These are phyloP conservation scores for Xylariaceae sp. DNA, from an alignment of 2,329 filamentous ascomycete species.

Conservation along the genomic window DNA sequence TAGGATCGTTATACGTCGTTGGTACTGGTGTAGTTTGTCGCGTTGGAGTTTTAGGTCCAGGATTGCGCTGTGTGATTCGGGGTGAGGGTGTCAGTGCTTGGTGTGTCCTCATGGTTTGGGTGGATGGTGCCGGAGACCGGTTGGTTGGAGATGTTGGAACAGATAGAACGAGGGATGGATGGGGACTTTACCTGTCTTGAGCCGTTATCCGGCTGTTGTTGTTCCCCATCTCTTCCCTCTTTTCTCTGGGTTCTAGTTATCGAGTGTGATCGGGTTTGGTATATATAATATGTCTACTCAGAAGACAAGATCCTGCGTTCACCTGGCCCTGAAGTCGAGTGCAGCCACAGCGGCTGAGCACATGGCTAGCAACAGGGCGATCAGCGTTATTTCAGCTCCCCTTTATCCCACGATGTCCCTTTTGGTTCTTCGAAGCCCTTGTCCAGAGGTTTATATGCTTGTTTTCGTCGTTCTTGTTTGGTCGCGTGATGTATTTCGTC, in stretches of 20 bases:
- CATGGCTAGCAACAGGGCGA: too few relatives aligned
- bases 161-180: constrained; percentile 6
- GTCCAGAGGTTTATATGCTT: not conserved
- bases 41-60: constrained; percentile 97
- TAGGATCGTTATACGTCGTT: constrained; percentile 80
- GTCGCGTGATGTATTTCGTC: not conserved
- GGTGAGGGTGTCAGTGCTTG: constrained; percentile 2
- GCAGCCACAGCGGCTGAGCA: constrained; percentile 24
- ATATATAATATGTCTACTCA: too few relatives aligned
- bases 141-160: not conserved
- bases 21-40: constrained; percentile 95
- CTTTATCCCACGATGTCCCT: too few relatives aligned
- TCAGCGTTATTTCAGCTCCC: too few relatives aligned
- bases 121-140: constrained; percentile 7
- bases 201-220: constrained; percentile 55
- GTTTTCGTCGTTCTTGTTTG: not conserved
- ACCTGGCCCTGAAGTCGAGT: constrained; percentile 25
- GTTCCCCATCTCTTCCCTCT: constrained; percentile 45
- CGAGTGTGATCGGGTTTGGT: not conserved
- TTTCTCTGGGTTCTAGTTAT: constrained; percentile 6
- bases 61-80: constrained; percentile 64
- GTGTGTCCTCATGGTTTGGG: constrained; percentile 12
- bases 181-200: constrained; percentile 73
- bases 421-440: not conserved
- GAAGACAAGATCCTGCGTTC: too few relatives aligned